phyloP scores from a whole-genome alignment of 2,329 filamentous ascomycete species.

The Aspergillus versicolor region DNA sequence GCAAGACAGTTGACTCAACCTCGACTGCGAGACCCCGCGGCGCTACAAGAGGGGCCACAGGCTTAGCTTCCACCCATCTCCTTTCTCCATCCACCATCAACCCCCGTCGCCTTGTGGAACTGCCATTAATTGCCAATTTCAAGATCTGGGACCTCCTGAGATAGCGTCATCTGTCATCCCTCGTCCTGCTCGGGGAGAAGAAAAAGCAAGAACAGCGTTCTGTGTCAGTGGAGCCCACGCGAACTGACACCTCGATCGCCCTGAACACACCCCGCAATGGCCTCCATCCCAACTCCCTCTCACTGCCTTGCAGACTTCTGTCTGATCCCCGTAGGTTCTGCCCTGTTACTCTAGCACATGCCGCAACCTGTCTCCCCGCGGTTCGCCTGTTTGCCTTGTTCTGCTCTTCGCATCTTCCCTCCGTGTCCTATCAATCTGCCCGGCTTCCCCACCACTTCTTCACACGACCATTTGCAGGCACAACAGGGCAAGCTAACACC shows the following conservation, averaged over 20 bases:
- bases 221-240: no score
- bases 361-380: background rate
- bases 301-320: slow-evolving; percentile 88
- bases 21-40: background rate
- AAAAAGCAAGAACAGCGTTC: no score
- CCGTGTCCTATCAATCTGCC: background rate
- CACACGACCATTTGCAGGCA: slow-evolving; percentile 4
- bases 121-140: background rate
- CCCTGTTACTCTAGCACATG: background rate
- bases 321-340: slow-evolving; percentile 69
- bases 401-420: background rate
- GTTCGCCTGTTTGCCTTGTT: background rate
- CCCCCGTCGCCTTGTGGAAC: background rate
- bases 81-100: background rate
- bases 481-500: background rate
- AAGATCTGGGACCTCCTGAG: background rate
- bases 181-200: no score
- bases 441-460: background rate
- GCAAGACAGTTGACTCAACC: background rate
- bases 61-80: background rate
- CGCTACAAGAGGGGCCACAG: background rate
- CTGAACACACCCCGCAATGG: slow-evolving; percentile 15
- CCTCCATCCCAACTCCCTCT: slow-evolving; percentile 58
- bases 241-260: no score
- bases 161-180: background rate